Conservation (phyloP, 2,329 filamentous ascomycete species). For the Cladosporium velox region DNA sequence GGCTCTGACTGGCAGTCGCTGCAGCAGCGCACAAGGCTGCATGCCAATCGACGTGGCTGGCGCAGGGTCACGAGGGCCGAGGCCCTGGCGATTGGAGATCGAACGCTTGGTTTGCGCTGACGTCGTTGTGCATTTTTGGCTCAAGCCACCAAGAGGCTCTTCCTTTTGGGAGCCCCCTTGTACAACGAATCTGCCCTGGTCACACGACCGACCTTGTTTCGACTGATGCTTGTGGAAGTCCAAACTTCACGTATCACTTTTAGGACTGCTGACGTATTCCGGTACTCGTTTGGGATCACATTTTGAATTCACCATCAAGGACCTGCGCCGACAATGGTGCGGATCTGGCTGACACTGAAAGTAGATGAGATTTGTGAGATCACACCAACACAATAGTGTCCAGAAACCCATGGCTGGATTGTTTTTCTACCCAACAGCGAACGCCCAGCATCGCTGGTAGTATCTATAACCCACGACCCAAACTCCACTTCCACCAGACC, state of each 20-base stretch:
- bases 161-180: background rate
- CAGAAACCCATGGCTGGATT: background rate
- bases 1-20: constrained; percentile 5
- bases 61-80: constrained; percentile 12
- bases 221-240: background rate
- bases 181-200: background rate
- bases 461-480: no score
- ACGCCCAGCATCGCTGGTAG: background rate
- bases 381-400: background rate
- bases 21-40: background rate
- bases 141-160: background rate
- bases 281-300: background rate
- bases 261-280: background rate
- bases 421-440: background rate
- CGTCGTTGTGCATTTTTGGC: constrained; percentile 15
- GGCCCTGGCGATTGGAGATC: background rate
- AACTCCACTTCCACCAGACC: background rate
- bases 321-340: no score
- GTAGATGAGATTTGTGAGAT: background rate
- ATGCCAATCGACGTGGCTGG: background rate
- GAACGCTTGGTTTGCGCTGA: background rate
- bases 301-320: no score
- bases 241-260: background rate
- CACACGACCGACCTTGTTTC: background rate
- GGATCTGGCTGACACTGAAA: background rate